Evolutionary conservation across 139 green algal species (phyloP).

Genomic region (Auxenochlorella pyrenoidosa): DNA sequence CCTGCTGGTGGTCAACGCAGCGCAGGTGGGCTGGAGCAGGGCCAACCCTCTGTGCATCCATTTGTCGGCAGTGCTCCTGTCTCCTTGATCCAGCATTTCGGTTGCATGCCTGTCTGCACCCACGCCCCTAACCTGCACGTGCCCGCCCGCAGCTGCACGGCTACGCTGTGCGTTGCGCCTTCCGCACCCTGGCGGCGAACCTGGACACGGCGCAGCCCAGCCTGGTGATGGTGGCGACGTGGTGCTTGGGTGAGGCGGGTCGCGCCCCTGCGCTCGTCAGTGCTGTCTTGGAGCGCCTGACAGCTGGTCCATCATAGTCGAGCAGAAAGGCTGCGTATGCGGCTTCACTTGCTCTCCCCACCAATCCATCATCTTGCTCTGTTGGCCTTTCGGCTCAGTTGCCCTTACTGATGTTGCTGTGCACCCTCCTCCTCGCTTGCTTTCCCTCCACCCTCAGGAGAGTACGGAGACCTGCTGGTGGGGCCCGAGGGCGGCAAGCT

Average conservation of each 20-base stretch:
- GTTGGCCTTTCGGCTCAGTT: too few species aligned
- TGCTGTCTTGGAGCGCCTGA: too few species aligned
- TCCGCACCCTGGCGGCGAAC: slow-evolving; percentile 45
- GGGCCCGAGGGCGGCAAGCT: slow-evolving; percentile 44
- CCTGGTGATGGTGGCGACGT: slow-evolving; percentile 74
- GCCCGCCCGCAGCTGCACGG: slow-evolving; percentile 73
- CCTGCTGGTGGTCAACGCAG: slow-evolving; percentile 87
- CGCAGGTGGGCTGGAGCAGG: slow-evolving; percentile 29
- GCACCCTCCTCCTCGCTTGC: background rate
- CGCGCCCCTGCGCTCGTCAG: too few species aligned
- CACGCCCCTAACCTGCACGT: too few species aligned
- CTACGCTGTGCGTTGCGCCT: slow-evolving; percentile 73
- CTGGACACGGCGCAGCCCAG: slow-evolving; percentile 42
- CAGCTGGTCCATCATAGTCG: too few species aligned
- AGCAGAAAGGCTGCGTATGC: too few species aligned
- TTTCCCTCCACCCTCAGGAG: slow-evolving; percentile 32
- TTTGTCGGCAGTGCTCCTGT: too few species aligned
- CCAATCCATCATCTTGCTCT: too few species aligned
- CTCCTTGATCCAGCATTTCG: too few species aligned
- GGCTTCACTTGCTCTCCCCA: too few species aligned
- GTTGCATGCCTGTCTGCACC: too few species aligned
- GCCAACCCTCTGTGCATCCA: too few species aligned
- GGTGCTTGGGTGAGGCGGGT: slow-evolving; percentile 83
- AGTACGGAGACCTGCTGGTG: slow-evolving; percentile 92
- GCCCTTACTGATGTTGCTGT: background rate